Evolutionary conservation across 192 early-diverging fungal species (phyloP).

Genomic region (Neocallimastix lanati): DNA sequence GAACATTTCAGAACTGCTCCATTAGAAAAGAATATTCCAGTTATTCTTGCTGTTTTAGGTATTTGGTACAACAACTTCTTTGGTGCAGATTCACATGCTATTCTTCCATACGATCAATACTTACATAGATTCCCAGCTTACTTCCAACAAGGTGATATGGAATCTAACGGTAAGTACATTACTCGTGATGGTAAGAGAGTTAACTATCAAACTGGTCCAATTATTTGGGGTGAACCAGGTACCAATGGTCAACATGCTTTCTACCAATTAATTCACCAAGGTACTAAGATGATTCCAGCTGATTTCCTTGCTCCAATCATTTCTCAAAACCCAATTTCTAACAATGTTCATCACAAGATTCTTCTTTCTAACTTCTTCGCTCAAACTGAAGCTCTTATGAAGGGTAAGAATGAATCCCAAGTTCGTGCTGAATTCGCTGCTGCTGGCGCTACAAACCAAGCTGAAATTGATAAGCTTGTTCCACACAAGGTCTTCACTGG

Average conservation of each 20-base stretch:
- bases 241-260: conserved; percentile 99
- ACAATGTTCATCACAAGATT: conserved; percentile 80
- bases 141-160: conserved; percentile 99
- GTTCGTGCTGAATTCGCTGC: conserved; percentile 64
- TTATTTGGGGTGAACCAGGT: conserved; percentile 98
- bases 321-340: conserved; percentile 76
- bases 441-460: conserved; percentile 20
- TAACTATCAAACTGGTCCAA: conserved; percentile 77
- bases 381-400: conserved; percentile 93
- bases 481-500: conserved; percentile 96
- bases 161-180: conserved; percentile 93
- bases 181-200: conserved; percentile 64
- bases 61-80: conserved; percentile 99
- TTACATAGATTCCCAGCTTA: conserved; percentile 94
- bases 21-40: conserved; percentile 84
- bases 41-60: conserved; percentile 70
- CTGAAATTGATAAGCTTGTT: conserved; percentile 31
- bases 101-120: conserved; percentile 98
- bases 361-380: conserved; percentile 98
- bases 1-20: conserved; percentile 80
- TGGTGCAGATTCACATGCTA: conserved; percentile 77
- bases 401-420: conserved; percentile 64
- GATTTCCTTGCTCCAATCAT: conserved; percentile 93
- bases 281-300: conserved; percentile 77
- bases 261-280: conserved; percentile 99